phyloP scores from a whole-genome alignment of 305 asterid genomes.

The Fraxinus ornus region DNA sequence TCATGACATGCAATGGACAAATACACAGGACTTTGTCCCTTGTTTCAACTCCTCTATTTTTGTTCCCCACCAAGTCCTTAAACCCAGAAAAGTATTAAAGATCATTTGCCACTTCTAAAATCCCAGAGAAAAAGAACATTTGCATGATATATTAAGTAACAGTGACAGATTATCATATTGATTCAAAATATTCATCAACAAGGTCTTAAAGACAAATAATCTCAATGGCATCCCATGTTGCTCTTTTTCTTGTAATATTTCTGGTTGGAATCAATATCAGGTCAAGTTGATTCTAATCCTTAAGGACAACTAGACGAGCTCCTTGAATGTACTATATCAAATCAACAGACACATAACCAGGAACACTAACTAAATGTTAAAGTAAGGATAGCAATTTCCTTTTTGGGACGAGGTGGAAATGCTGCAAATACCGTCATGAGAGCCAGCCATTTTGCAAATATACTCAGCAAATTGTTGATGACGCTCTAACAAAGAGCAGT shows the following conservation, averaged over 20 bases:
- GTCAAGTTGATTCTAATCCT: conserved; percentile 9
- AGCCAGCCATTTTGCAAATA: background rate
- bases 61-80: conserved; percentile 11
- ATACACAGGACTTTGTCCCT: conserved; percentile 5
- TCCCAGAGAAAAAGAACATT: background rate
- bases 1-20: conserved; percentile 1
- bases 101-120: background rate
- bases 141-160: conserved; percentile 9
- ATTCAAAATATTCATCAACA: background rate
- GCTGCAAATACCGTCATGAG: background rate
- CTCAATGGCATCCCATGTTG: background rate
- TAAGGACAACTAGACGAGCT: conserved; percentile 7
- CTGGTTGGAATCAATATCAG: background rate
- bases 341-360: conserved; percentile 11
- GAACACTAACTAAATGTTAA: background rate
- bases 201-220: background rate
- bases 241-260: conserved; percentile 2
- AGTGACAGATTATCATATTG: background rate
- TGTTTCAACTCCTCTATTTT: conserved; percentile 1
- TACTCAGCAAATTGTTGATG: background rate
- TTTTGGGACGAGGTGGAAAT: background rate
- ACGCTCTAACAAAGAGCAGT: background rate
- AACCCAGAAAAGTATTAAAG: background rate
- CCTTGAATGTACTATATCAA: background rate
- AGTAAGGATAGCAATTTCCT: conserved; percentile 1